Evolutionary conservation across 31 red algal species (phyloP).

Genomic region (Pterothamnion heteromorphum): DNA sequence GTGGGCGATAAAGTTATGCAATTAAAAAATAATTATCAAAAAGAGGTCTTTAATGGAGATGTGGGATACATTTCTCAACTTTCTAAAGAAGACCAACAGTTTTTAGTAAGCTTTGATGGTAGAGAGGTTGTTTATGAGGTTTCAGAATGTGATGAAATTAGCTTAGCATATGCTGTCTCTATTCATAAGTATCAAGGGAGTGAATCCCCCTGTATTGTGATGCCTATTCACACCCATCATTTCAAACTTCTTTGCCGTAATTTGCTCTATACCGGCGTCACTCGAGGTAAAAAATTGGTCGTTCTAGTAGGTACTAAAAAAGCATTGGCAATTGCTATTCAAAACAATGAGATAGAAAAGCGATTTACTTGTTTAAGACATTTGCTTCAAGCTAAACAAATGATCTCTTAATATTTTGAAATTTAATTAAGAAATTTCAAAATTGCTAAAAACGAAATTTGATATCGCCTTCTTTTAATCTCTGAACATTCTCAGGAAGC

Average conservation of each 20-base stretch:
- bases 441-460: no score
- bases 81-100: background rate
- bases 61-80: constrained; percentile 45
- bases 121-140: constrained; percentile 35
- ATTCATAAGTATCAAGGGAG: constrained; percentile 61
- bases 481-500: no score
- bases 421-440: no score
- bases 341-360: background rate
- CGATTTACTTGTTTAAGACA: background rate
- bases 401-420: no score
- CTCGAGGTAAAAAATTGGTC: constrained; percentile 44
- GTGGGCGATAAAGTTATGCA: constrained; percentile 62
- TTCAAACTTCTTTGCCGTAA: constrained; percentile 50
- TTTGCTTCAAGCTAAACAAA: background rate
- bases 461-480: no score
- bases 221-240: constrained; percentile 41
- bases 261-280: constrained; percentile 56
- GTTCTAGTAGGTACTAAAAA: constrained; percentile 34
- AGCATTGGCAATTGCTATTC: background rate
- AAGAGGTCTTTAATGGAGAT: constrained; percentile 65
- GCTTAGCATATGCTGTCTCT: constrained; percentile 56
- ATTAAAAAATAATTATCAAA: constrained; percentile 53
- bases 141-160: constrained; percentile 23
- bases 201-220: constrained; percentile 54
- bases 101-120: background rate